phyloP scores from a whole-genome alignment of 1,284 basidiomycete species.

The Chondrostereum purpureum region DNA sequence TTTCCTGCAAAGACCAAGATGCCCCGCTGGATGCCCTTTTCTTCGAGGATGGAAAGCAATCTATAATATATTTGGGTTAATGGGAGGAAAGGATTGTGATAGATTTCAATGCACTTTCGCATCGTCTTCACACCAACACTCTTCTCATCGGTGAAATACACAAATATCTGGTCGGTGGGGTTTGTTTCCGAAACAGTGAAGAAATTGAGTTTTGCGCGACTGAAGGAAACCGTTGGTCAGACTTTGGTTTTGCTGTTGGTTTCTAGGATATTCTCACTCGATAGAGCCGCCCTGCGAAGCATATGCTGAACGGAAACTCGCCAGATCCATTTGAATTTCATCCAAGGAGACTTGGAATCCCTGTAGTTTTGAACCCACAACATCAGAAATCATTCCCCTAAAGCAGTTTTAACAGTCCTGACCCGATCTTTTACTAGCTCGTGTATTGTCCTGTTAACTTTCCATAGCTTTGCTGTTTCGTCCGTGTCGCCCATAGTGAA shows the following conservation, averaged over 20 bases:
- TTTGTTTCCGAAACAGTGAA: conserved; percentile 71
- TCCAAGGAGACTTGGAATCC: conserved; percentile 88
- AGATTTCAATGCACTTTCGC: conserved; percentile 73
- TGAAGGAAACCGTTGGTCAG: conserved; percentile 31
- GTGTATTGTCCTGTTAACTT: conserved; percentile 94
- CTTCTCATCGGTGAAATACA: conserved; percentile 90
- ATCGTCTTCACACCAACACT: conserved; percentile 94
- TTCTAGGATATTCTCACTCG: conserved; percentile 47
- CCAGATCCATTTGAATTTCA: conserved; percentile 82
- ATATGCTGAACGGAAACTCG: conserved; percentile 65
- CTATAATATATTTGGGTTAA: conserved; percentile 34
- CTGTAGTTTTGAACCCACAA: too few relatives aligned
- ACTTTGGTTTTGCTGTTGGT: conserved; percentile 7
- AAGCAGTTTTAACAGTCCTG: too few relatives aligned
- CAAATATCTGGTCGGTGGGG: conserved; percentile 78
- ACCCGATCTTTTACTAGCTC: conserved; percentile 94
- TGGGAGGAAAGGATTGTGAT: conserved; percentile 6
- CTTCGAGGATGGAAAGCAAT: conserved; percentile 81
- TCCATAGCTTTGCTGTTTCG: conserved; percentile 84
- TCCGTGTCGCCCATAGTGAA: conserved; percentile 57
- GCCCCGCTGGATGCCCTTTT: conserved; percentile 84
- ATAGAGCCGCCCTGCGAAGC: conserved; percentile 56
- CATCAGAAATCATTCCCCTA: too few relatives aligned
- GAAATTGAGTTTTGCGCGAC: conserved; percentile 84
- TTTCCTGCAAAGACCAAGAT: conserved; percentile 95